These are phyloP conservation scores for Alternaria ethzedia DNA, from an alignment of 2,329 filamentous ascomycete species.

Conservation along the genomic window DNA sequence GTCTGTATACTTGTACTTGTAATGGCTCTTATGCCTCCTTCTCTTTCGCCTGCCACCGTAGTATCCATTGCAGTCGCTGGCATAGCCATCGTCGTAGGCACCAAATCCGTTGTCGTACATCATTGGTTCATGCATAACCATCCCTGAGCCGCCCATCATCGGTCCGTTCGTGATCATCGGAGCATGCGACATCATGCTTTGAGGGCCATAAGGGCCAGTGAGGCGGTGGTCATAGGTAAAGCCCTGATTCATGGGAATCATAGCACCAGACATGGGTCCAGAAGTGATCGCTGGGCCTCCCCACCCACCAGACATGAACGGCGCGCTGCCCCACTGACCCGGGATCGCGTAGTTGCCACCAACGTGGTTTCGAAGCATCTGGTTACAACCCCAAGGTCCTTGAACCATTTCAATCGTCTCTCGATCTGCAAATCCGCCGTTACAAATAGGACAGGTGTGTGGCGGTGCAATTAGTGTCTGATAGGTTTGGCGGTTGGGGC, in stretches of 20 bases:
- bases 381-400: slow-evolving; percentile 41
- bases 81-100: slow-evolving; percentile 10
- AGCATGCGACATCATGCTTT: slow-evolving; percentile 5
- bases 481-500: slow-evolving; percentile 45
- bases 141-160: slow-evolving; percentile 1
- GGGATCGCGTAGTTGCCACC: slow-evolving; percentile 35
- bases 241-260: slow-evolving; percentile 13
- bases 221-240: slow-evolving; percentile 28
- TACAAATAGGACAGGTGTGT: slow-evolving; percentile 36
- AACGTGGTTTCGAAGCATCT: slow-evolving; percentile 35
- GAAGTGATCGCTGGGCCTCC: slow-evolving; percentile 12
- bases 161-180: slow-evolving; percentile 4
- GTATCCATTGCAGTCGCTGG: slow-evolving; percentile 12
- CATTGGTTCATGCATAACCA: slow-evolving; percentile 4
- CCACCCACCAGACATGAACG: slow-evolving; percentile 19
- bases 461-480: slow-evolving; percentile 37
- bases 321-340: slow-evolving; percentile 33
- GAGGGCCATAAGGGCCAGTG: slow-evolving; percentile 23
- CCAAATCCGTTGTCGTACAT: not conserved
- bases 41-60: slow-evolving; percentile 12
- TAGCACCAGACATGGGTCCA: slow-evolving; percentile 17
- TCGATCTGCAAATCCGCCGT: slow-evolving; percentile 33
- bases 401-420: slow-evolving; percentile 43
- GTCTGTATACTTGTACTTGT: slow-evolving; percentile 27
- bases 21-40: slow-evolving; percentile 25